These are phyloP conservation scores for Teunomyces aglyptinius DNA, from an alignment of 805 yeast genomes.

Conservation along the genomic window DNA sequence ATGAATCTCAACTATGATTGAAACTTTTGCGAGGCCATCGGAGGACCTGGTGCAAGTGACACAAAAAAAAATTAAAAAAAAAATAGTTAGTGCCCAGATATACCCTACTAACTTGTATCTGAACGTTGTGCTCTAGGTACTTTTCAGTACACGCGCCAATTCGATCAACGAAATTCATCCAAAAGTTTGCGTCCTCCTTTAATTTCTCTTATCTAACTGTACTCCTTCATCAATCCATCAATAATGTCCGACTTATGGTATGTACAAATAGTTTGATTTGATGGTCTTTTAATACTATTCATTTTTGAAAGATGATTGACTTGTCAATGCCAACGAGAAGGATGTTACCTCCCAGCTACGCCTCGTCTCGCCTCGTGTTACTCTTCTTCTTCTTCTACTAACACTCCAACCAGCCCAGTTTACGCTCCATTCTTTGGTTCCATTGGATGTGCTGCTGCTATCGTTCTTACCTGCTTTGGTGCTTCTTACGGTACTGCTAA, in stretches of 20 bases:
- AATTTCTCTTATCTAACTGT: conserved; percentile 4
- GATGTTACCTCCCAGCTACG: background rate
- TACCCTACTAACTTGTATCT: background rate
- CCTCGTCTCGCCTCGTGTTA: background rate
- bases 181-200: conserved; percentile 4
- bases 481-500: conserved; percentile 99
- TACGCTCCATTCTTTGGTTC: conserved; percentile 92
- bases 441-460: conserved; percentile 99
- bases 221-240: conserved; percentile 11
- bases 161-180: conserved; percentile 4
- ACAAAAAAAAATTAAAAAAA: conserved; percentile 1
- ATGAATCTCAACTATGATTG: background rate
- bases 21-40: conserved; percentile 4
- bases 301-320: too few species aligned
- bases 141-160: background rate
- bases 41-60: background rate
- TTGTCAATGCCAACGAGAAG: background rate
- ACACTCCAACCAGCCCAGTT: conserved; percentile 27
- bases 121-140: background rate
- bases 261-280: conserved; percentile 26
- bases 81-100: background rate
- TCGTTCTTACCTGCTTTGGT: conserved; percentile 97
- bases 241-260: conserved; percentile 77
- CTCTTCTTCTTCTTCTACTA: conserved; percentile 11
- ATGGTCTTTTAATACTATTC: too few species aligned